Conservation (phyloP, 2,329 filamentous ascomycete genomes). For the Aspergillus caelatus region DNA sequence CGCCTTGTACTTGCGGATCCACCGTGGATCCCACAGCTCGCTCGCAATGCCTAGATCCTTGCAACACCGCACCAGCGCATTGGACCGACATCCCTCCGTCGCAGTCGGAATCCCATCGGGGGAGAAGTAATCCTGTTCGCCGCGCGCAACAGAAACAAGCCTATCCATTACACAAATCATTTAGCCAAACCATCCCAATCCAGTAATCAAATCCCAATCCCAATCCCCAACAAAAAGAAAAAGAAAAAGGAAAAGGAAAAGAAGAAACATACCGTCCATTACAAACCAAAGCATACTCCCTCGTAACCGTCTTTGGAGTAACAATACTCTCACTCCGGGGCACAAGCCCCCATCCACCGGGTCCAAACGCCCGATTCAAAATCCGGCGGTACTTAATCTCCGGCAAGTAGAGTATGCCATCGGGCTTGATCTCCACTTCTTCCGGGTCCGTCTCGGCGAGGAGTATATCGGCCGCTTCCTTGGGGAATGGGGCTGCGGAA, state of each 20-base stretch:
- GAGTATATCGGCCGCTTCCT: conserved; percentile 70
- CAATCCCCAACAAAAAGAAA: too few species aligned
- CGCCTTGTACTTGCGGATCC: conserved; percentile 80
- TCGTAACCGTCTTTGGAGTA: conserved; percentile 76
- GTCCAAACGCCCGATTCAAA: conserved; percentile 87
- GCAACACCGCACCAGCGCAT: conserved; percentile 96
- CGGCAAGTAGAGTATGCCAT: conserved; percentile 92
- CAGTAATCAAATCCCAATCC: not conserved
- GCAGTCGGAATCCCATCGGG: conserved; percentile 89
- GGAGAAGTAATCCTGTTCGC: conserved; percentile 92
- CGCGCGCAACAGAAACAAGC: conserved; percentile 87
- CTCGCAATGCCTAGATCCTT: conserved; percentile 95
- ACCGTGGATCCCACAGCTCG: conserved; percentile 95
- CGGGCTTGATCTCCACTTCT: conserved; percentile 96
- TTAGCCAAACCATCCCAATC: not conserved
- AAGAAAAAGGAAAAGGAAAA: not conserved
- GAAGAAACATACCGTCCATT: conserved; percentile 71
- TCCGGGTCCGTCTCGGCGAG: conserved; percentile 66
- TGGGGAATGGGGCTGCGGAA: conserved; percentile 68
- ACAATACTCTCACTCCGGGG: conserved; percentile 84
- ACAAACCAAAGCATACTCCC: conserved; percentile 90
- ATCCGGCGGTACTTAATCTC: conserved; percentile 98
- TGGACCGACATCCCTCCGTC: conserved; percentile 95
- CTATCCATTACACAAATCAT: conserved; percentile 50
- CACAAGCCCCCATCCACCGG: conserved; percentile 92